Conservation (phyloP, 129 eudicot genomes). For the Centrapalus pauciflorus region DNA sequence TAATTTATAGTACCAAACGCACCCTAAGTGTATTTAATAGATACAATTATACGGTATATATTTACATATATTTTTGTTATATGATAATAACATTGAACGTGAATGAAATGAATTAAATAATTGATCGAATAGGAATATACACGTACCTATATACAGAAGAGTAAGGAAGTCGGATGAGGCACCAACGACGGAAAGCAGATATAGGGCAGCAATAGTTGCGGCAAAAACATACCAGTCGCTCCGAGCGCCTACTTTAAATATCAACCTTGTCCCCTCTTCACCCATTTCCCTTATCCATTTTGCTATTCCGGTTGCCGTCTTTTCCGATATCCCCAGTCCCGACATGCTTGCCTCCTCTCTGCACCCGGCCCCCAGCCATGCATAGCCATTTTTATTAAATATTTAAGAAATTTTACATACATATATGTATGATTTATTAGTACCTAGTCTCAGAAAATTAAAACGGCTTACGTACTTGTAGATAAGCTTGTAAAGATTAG, state of each 20-base stretch:
- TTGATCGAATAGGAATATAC: no score
- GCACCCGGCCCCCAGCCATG: no score
- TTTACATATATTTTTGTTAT: no score
- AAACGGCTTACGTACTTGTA: constrained; percentile 40
- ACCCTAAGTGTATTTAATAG: no score
- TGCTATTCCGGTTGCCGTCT: constrained; percentile 28
- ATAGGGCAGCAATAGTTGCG: constrained; percentile 34
- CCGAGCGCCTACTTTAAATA: constrained; percentile 59
- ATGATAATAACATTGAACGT: neutral
- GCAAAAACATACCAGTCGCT: constrained; percentile 58
- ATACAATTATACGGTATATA: no score
- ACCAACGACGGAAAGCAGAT: constrained; percentile 52
- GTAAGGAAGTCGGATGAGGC: constrained; percentile 40
- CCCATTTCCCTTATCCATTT: constrained; percentile 8
- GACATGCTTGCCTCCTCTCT: constrained; percentile 62
- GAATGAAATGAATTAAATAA: no score
- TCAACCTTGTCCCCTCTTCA: constrained; percentile 44
- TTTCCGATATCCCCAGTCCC: constrained; percentile 45
- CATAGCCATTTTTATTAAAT: no score
- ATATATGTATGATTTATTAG: no score
- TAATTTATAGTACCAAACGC: no score
- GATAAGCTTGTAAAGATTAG: constrained; percentile 43
- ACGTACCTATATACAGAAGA: constrained; percentile 48
- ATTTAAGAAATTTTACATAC: no score
- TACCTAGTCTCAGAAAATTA: no score